phyloP scores from a whole-genome alignment of 2,329 filamentous ascomycete species.

The Fusarium temperatum region DNA sequence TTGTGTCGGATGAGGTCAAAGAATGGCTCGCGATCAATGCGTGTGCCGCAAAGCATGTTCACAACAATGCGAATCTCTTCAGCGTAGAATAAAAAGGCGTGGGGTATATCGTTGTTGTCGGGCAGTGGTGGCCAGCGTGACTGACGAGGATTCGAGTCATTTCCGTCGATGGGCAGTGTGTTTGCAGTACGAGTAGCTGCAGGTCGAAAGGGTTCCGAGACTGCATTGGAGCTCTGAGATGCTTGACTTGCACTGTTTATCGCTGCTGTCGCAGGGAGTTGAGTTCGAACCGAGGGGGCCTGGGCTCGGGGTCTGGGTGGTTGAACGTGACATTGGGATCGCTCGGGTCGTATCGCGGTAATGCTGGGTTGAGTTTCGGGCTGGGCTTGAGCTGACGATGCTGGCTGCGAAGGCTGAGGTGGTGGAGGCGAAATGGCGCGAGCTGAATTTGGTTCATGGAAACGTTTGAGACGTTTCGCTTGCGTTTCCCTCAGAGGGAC shows the following conservation, averaged over 20 bases:
- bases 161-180: not conserved
- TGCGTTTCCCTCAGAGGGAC: not conserved
- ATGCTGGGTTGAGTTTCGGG: not conserved
- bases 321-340: not conserved
- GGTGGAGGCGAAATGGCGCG: not conserved
- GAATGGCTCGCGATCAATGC: not conserved
- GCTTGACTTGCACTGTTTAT: not conserved
- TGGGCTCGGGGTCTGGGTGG: not conserved
- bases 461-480: not conserved
- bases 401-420: not conserved
- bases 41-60: not conserved
- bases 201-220: not conserved
- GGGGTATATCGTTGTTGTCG: not conserved
- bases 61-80: not conserved
- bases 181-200: not conserved
- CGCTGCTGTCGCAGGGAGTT: not conserved
- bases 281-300: not conserved
- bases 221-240: not conserved
- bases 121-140: not conserved
- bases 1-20: not conserved
- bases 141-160: not conserved
- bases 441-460: not conserved
- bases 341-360: not conserved
- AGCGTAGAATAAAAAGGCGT: not conserved
- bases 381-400: not conserved